phyloP scores from a whole-genome alignment of 352 stramenopile species.

The Pythium brachiatum region DNA sequence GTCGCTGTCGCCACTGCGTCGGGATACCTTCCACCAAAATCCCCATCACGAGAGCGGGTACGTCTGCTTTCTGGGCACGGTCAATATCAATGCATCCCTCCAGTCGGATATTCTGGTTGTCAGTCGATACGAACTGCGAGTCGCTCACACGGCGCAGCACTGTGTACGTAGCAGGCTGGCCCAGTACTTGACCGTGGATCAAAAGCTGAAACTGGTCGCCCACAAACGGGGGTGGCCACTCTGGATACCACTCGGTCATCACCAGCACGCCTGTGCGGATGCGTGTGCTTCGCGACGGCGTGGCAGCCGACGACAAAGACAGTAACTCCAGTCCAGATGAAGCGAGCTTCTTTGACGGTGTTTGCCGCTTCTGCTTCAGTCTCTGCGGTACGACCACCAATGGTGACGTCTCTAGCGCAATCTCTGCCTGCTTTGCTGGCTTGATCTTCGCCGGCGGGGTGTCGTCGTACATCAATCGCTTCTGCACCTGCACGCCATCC shows the following conservation, averaged over 20 bases:
- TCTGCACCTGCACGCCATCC: constrained; percentile 18
- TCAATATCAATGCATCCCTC: constrained; percentile 42
- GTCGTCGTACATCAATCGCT: constrained; percentile 24
- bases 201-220: constrained; percentile 31
- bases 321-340: constrained; percentile 7
- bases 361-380: neutral
- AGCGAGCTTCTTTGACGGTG: neutral
- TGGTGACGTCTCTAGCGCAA: neutral
- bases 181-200: constrained; percentile 35
- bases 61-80: constrained; percentile 25
- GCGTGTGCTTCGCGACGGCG: constrained; percentile 14
- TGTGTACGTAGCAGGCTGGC: constrained; percentile 25
- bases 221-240: constrained; percentile 29
- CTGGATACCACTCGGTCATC: constrained; percentile 31
- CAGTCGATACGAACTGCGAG: constrained; percentile 40
- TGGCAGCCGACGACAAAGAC: constrained; percentile 10
- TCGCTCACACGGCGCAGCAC: constrained; percentile 42
- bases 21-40: constrained; percentile 58
- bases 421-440: neutral
- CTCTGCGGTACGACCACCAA: neutral
- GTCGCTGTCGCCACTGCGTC: constrained; percentile 32
- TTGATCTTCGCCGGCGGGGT: constrained; percentile 21
- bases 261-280: constrained; percentile 19
- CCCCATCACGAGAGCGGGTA: constrained; percentile 43
- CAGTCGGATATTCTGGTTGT: constrained; percentile 40